Conservation (phyloP, 2,329 filamentous ascomycete species). For the Scortechinia acanthostroma region DNA sequence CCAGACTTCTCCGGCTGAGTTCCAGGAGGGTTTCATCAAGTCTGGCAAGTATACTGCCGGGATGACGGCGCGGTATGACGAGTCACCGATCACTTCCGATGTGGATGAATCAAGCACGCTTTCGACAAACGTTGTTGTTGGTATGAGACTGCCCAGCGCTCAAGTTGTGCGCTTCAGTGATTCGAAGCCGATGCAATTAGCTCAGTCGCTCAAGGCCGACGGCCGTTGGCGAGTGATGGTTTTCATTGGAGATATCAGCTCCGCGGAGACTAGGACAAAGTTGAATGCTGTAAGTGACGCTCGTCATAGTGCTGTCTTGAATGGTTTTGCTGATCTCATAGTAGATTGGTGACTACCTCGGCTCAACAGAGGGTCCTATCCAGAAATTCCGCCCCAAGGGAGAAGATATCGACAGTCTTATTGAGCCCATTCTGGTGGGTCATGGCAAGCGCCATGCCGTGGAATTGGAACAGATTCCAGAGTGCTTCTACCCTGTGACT, state of each 20-base stretch:
- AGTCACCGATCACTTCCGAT: conserved; percentile 33
- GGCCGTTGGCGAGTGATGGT: conserved; percentile 35
- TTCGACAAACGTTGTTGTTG: conserved; percentile 32
- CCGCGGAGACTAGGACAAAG: conserved; percentile 18
- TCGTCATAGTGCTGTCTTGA: neutral
- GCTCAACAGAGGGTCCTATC: conserved; percentile 22
- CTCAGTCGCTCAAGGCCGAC: conserved; percentile 38
- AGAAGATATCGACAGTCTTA: conserved; percentile 40
- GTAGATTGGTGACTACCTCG: conserved; percentile 27
- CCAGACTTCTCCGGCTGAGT: conserved; percentile 33
- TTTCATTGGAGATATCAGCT: conserved; percentile 40
- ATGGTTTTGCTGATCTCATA: neutral
- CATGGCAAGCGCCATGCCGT: conserved; percentile 34
- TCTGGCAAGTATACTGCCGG: conserved; percentile 54
- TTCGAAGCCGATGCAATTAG: conserved; percentile 44
- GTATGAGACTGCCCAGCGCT: conserved; percentile 47
- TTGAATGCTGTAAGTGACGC: conserved; percentile 13
- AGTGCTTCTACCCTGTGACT: conserved; percentile 44
- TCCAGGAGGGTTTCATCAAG: conserved; percentile 47
- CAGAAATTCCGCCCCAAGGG: conserved; percentile 28
- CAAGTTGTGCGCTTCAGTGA: conserved; percentile 54
- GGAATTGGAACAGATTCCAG: conserved; percentile 42
- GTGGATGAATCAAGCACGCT: conserved; percentile 20
- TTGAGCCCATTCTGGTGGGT: conserved; percentile 48
- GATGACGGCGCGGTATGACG: conserved; percentile 42